phyloP scores from a whole-genome alignment of 495 filamentous ascomycete genomes.

The Lentithecium fluviatile region DNA sequence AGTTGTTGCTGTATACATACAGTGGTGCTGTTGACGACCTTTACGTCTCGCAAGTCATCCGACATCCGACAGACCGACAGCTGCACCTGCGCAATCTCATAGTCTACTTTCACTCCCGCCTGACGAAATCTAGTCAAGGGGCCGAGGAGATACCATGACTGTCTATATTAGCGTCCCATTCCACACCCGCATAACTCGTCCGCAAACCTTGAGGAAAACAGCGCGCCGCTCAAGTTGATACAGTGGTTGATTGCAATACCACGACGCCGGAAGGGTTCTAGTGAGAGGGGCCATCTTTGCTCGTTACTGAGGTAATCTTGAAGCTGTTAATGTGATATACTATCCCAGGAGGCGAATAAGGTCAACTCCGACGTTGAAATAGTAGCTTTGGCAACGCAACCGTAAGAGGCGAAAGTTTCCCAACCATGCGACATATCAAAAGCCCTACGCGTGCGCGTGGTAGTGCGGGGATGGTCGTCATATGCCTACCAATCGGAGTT shows the following conservation, averaged over 20 bases:
- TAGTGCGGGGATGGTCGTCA: no score
- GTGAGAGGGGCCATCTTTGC: conserved; percentile 15
- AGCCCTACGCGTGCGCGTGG: no score
- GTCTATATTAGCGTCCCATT: not conserved
- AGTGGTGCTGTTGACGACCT: conserved; percentile 46
- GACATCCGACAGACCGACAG: conserved; percentile 45
- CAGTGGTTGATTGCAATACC: conserved; percentile 44
- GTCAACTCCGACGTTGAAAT: no score
- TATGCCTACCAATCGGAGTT: no score
- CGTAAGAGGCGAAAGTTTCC: no score
- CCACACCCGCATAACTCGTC: not conserved
- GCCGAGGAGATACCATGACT: conserved; percentile 66
- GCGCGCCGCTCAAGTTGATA: conserved; percentile 56
- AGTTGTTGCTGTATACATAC: conserved; percentile 14
- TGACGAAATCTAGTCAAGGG: conserved; percentile 55
- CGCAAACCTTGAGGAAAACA: conserved; percentile 53
- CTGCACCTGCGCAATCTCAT: conserved; percentile 57
- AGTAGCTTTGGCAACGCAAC: no score
- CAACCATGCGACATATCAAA: no score
- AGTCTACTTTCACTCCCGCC: conserved; percentile 48
- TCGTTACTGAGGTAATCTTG: no score
- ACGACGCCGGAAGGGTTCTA: conserved; percentile 47
- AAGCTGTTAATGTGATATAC: no score
- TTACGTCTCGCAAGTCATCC: conserved; percentile 34
- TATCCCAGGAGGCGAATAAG: no score